Percentiles rank a stretch among this genome's conserved stretches.
These are phyloP conservation scores for Diaporthe humulicola DNA, from an alignment of 2,329 filamentous ascomycete species.

Conservation along the genomic window DNA sequence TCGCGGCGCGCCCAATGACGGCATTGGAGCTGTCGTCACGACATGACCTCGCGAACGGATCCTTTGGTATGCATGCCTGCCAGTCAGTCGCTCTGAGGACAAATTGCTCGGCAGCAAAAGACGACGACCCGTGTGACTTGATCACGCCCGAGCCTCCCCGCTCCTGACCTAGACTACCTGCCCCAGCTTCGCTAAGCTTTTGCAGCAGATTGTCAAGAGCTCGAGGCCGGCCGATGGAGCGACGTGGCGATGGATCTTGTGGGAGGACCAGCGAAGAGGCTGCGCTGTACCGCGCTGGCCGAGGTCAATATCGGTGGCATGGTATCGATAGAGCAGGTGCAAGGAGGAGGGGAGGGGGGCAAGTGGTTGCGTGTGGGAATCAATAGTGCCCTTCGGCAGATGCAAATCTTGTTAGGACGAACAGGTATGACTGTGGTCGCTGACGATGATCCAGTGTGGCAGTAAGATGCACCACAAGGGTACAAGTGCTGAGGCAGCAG, in stretches of 20 bases:
- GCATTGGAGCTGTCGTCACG: not conserved
- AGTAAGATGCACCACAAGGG: not conserved
- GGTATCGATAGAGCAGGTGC: not conserved
- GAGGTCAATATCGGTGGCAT: not conserved
- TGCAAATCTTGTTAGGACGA: not conserved
- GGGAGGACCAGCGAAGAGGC: not conserved
- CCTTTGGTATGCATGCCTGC: not conserved
- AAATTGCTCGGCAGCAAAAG: no score
- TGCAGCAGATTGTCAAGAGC: not conserved
- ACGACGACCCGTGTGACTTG: not conserved
- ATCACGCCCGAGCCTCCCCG: not conserved
- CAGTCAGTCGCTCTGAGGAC: not conserved
- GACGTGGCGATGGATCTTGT: not conserved
- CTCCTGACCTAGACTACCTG: no score
- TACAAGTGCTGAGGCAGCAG: not conserved
- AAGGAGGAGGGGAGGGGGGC: not conserved
- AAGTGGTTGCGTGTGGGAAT: not conserved
- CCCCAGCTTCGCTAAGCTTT: not conserved
- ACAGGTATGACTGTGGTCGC: not conserved
- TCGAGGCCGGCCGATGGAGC: not conserved
- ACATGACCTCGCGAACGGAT: not conserved
- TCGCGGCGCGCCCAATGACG: not conserved
- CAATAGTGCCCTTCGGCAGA: slow-evolving; percentile 11
- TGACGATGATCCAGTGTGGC: not conserved
- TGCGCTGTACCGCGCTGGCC: not conserved